These are phyloP conservation scores for Rhytidiadelphus loreus DNA, from an alignment of 225 moss, liverwort and hornwort species.

Conservation along the genomic window DNA sequence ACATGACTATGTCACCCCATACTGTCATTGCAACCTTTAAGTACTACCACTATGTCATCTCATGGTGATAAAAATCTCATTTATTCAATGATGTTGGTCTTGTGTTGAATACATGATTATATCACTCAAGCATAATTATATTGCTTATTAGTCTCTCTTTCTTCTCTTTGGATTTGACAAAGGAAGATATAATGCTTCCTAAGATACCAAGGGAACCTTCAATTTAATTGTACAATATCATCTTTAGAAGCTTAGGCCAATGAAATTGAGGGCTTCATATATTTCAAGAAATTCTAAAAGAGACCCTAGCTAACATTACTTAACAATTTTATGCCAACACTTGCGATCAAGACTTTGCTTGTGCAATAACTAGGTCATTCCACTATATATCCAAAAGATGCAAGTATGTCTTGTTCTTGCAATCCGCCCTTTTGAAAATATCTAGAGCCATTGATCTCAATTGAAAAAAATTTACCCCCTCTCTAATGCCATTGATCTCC, in stretches of 20 bases:
- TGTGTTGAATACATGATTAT: background rate
- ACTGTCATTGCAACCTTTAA: background rate
- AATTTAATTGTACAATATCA: background rate
- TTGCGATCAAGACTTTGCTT: background rate
- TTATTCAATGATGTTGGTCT: background rate
- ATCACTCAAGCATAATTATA: background rate
- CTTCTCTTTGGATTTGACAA: rapidly evolving
- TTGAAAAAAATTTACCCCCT: too few relatives aligned
- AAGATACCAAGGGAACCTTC: rapidly evolving
- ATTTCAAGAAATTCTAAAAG: rapidly evolving
- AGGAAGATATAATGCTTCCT: background rate
- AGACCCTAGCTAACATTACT: rapidly evolving
- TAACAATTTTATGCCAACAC: background rate
- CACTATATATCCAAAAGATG: too few relatives aligned
- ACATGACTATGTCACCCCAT: too few relatives aligned
- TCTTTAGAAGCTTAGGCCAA: background rate
- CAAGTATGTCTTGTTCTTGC: too few relatives aligned
- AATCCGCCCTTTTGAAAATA: too few relatives aligned
- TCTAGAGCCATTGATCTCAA: too few relatives aligned
- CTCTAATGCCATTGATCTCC: too few relatives aligned
- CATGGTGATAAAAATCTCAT: background rate
- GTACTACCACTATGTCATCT: background rate
- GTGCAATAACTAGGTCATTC: background rate
- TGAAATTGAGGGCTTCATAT: rapidly evolving
- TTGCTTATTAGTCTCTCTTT: background rate